Base-by-base conservation (phyloP, 805 yeast genomes). In the Priceomyces castillae region DNA sequence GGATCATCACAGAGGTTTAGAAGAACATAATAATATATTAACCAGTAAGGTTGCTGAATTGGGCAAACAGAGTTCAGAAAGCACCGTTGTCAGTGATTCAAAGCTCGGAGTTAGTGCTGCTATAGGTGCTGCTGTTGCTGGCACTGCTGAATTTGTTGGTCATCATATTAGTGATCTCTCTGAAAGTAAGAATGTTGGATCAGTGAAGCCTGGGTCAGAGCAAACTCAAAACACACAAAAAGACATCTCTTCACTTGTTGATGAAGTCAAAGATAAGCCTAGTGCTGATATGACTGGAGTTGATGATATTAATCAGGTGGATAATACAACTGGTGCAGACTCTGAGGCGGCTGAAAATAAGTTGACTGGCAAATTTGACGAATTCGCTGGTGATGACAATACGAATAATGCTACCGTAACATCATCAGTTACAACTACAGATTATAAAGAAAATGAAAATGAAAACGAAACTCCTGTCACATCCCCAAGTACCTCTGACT, bases 401-500 rank as follows among this genome's bases (percentile, higher is more conserved):
- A 49, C 37, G 9, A 59, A 61, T n/a, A 59, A 51, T 28, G 52
- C 67, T 10, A 69, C 73, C 17, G 59, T 67, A 2, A 50, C 62
- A 3, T 70, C 74, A 14, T 59, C 68, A n/a, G 64, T 56, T 16
- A 51, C 57, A 6, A 59, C 71, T 6, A 59, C 71, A 7, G 63
- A 57, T 14, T 58, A 53, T 44, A 54, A 54, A 38, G 56, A 53
- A 20, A 53, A 51, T 1, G 71, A 60, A 10, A 53, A 51, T 1
- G 71, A 60, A 10, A 54, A 56, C 2, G 76, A 73, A 41, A 76
- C 82, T 1, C 77, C 78, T 1, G 64, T 73, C 16, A 75, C 78
- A 41, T 61, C 81, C 36, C 77, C 77, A 15, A 60, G 67, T 37
- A 68, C 66, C 34, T 74, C 81, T 0, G 81, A 76, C 16, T 74